Evolutionary conservation across 192 early-diverging fungal genomes (phyloP).

Genomic region (Endogone sp.): DNA sequence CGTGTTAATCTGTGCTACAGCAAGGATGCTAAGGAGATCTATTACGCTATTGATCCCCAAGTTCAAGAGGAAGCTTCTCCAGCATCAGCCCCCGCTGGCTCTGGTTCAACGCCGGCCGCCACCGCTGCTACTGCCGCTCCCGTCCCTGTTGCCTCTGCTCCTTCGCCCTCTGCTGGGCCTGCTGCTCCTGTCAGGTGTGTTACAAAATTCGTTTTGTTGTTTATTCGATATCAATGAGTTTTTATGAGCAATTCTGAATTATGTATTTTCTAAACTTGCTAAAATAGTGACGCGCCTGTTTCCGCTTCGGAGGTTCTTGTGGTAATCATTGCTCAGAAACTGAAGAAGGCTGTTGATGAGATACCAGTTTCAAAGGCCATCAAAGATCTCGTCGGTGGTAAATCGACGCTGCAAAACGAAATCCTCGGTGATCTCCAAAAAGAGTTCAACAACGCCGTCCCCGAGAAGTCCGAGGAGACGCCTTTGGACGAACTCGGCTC

Average conservation of each 20-base stretch:
- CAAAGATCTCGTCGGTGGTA: constrained; percentile 94
- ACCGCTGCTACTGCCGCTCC: constrained; percentile 52
- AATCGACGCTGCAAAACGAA: constrained; percentile 96
- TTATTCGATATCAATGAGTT: too few species aligned
- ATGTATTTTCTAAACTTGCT: not conserved
- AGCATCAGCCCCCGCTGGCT: constrained; percentile 42
- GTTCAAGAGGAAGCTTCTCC: constrained; percentile 46
- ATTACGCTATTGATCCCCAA: constrained; percentile 82
- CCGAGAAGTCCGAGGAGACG: constrained; percentile 91
- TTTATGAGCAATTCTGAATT: not conserved
- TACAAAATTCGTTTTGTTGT: not conserved
- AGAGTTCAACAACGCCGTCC: constrained; percentile 79
- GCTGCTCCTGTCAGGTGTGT: constrained; percentile 50
- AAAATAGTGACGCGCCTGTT: constrained; percentile 70
- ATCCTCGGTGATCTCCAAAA: constrained; percentile 92
- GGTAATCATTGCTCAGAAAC: constrained; percentile 85
- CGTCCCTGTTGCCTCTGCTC: constrained; percentile 41
- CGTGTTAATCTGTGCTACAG: constrained; percentile 85
- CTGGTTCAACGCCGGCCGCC: constrained; percentile 41
- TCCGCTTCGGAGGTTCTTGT: constrained; percentile 81
- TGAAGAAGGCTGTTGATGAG: constrained; percentile 77
- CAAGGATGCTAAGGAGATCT: constrained; percentile 92
- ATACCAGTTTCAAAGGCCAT: constrained; percentile 73
- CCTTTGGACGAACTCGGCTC: constrained; percentile 78
- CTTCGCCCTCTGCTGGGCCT: constrained; percentile 39